These are phyloP conservation scores for Schizosaccharomyces cryophilus DNA, from an alignment of 805 yeast species.

Conservation along the genomic window DNA sequence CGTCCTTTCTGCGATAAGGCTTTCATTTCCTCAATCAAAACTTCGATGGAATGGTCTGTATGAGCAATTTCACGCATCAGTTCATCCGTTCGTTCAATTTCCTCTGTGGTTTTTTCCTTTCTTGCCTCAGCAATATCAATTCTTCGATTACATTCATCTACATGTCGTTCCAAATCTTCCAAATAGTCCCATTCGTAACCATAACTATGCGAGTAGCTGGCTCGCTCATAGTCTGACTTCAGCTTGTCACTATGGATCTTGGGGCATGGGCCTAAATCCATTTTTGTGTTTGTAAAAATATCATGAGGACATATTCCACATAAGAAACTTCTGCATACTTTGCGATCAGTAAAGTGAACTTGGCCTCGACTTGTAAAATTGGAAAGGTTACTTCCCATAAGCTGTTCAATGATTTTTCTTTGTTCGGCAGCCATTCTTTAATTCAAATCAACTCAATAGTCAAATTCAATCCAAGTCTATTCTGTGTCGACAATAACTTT, in stretches of 20 bases:
- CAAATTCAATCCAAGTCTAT: no score
- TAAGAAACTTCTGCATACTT: slow-evolving; percentile 58
- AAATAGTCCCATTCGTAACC: slow-evolving; percentile 25
- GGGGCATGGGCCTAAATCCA: slow-evolving; percentile 61
- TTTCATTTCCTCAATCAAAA: slow-evolving; percentile 1
- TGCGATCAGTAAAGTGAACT: slow-evolving; percentile 25
- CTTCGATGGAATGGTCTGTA: slow-evolving; percentile 1
- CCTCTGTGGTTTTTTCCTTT: slow-evolving; percentile 53
- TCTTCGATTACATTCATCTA: slow-evolving; percentile 42
- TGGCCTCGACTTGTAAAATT: slow-evolving; percentile 16
- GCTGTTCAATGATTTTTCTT: slow-evolving; percentile 46
- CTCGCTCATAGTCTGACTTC: slow-evolving; percentile 39
- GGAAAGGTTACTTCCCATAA: slow-evolving; percentile 35
- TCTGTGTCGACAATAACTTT: no score
- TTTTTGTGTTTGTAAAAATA: slow-evolving; percentile 56
- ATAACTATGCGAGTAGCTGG: slow-evolving; percentile 18
- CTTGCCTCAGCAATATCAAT: slow-evolving; percentile 37
- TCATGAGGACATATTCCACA: slow-evolving; percentile 77
- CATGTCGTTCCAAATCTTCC: slow-evolving; percentile 26
- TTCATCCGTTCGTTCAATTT: slow-evolving; percentile 20
- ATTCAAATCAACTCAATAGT: no score
- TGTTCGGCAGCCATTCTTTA: slow-evolving; percentile 50
- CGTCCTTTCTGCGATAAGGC: neutral
- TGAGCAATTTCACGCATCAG: neutral
- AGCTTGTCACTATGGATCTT: slow-evolving; percentile 49